Evolutionary conservation across 352 stramenopile genomes (phyloP), one percentile per base, ranked within the genome.

Genomic region (Globisporangium spinosum): DNA sequence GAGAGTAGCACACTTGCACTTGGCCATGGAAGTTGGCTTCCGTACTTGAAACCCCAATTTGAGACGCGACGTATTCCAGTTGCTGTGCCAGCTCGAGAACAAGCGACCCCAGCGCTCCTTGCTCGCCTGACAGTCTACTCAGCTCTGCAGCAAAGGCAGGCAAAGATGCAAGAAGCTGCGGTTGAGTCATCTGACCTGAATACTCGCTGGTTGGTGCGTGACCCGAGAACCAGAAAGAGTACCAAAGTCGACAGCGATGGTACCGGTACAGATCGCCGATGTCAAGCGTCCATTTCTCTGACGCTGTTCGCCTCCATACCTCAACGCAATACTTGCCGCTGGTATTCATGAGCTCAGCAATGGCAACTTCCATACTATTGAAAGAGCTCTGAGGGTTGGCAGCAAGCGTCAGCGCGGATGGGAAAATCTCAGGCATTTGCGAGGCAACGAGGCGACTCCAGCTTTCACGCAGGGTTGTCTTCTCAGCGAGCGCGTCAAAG

Each of bases 1-100:
- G 76, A 10, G 66, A 58, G 55, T 83, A 87, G 27, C 69, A 83
- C 5, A 3, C 62, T 58, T 87, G 78, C 10, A 89, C 55, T 12
- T 29, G 69, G 20, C 59, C 64, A 38, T 84, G 74, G 29, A 84
- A 72, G 27, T 32, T 75, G 6, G 65, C 68, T 23, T 73, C 63
- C 1, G 59, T 58, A 22, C 38, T 70, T 35, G 12, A 40, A 12
- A 59, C 22, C 23, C 47, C 45, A n/a, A 82, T 45, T 43, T 75
- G 73, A 43, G 76, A 82, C 1, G 70, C 72, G 40, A 82, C 45
- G 60, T 82, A 83, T 55, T 86, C 79, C 72, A 89, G 65, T 64
- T 87, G 78, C 58, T 89, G 78, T 8, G 75, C 74, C 58, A 84
- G 57, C 64, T 87, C 80, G 43, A 84, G 69, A 20, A 81, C 72